Conservation (phyloP, 306 rosid genomes). For the Ziziphus jujuba region DNA sequence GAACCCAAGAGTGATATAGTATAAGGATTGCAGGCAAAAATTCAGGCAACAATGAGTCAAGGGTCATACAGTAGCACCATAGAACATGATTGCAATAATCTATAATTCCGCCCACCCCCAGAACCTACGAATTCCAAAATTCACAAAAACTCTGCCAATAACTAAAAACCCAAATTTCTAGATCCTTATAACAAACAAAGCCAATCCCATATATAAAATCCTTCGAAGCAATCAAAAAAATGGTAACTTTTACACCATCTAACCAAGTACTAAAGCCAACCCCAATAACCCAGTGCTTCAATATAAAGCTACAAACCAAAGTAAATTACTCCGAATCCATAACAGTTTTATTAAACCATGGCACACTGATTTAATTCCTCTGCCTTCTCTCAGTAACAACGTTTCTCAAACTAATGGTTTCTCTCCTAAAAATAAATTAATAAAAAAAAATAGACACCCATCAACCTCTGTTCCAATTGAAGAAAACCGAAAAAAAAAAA, state of each 20-base stretch:
- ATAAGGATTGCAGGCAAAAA: constrained; percentile 83
- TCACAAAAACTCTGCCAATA: constrained; percentile 1
- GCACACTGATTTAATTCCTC: too few species aligned
- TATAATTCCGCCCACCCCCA: constrained; percentile 19
- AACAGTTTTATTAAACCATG: too few species aligned
- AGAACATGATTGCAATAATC: constrained; percentile 70
- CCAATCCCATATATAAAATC: constrained; percentile 8
- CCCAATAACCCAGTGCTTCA: constrained; percentile 15
- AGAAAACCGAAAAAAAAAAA: too few species aligned
- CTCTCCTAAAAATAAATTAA: too few species aligned
- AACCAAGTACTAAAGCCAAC: neutral
- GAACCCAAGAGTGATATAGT: constrained; percentile 76
- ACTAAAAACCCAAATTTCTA: constrained; percentile 29
- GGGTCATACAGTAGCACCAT: constrained; percentile 92
- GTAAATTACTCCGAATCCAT: constrained; percentile 17
- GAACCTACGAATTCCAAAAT: constrained; percentile 20
- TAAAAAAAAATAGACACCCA: too few species aligned
- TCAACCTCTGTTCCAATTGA: too few species aligned
- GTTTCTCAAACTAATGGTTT: too few species aligned
- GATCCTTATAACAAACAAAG: constrained; percentile 22
- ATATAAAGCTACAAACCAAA: constrained; percentile 28
- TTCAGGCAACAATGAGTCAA: constrained; percentile 93
- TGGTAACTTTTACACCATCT: constrained; percentile 3
- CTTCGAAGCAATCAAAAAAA: neutral
- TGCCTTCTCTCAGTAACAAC: too few species aligned